A percentile compares a stretch with the other conserved stretches of the same genome.
Conservation (phyloP, 345 rosid species). For the Populus simonii region DNA sequence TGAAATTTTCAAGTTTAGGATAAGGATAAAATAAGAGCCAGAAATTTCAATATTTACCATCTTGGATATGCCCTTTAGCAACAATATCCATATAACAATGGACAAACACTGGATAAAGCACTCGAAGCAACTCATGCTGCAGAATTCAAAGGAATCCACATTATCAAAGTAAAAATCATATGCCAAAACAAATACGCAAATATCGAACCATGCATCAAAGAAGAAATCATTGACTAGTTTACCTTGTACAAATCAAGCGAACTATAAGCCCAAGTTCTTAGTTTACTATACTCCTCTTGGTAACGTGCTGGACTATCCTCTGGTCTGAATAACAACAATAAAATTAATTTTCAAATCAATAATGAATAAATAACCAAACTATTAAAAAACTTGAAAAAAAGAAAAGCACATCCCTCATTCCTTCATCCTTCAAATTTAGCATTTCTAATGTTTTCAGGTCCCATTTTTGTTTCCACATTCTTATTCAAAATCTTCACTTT, state of each 20-base stretch:
- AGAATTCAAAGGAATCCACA: constrained; percentile 14
- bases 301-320: constrained; percentile 62
- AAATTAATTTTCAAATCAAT: not conserved
- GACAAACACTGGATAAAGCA: constrained; percentile 91
- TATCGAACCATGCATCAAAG: not conserved
- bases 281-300: constrained; percentile 70
- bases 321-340: constrained; percentile 34
- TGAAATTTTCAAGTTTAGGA: not conserved
- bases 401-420: not conserved
- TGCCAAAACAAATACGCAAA: not conserved
- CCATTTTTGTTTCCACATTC: not conserved
- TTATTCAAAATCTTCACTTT: not conserved
- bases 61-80: constrained; percentile 73
- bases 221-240: not conserved
- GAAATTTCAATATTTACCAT: constrained; percentile 45
- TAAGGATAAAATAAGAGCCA: constrained; percentile 1
- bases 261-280: constrained; percentile 77
- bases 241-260: constrained; percentile 94
- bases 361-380: not conserved
- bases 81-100: constrained; percentile 94
- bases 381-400: not conserved
- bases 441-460: not conserved
- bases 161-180: not conserved
- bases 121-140: constrained; percentile 95
- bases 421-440: not conserved